Conservation (phyloP, 148 eudicot species). For the Fallopia convolvulus region DNA sequence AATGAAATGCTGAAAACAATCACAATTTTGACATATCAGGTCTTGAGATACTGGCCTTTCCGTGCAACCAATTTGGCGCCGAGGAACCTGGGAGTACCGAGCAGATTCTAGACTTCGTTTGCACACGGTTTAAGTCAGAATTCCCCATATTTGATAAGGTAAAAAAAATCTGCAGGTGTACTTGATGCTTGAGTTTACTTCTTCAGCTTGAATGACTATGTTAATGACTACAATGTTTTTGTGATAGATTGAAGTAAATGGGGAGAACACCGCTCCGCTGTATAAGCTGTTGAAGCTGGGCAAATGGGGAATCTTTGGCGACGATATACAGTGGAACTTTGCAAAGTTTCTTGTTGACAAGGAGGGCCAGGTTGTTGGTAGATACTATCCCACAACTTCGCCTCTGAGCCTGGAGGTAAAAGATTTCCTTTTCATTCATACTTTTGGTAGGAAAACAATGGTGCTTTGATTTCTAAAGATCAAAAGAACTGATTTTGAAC, state of each 20-base stretch:
- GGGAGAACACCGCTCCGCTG: conserved; percentile 46
- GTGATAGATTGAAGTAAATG: conserved; percentile 57
- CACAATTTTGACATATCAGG: conserved; percentile 23
- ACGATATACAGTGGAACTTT: conserved; percentile 74
- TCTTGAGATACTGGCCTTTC: conserved; percentile 64
- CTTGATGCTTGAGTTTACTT: background rate
- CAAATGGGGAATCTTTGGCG: conserved; percentile 60
- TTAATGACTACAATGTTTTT: background rate
- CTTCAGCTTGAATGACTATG: background rate
- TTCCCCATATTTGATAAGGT: conserved; percentile 75
- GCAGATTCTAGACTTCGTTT: conserved; percentile 50
- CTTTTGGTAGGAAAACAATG: background rate
- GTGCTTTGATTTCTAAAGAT: background rate
- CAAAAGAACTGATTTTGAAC: background rate
- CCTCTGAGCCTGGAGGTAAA: conserved; percentile 67
- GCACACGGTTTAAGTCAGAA: conserved; percentile 55
- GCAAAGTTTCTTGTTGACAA: conserved; percentile 61
- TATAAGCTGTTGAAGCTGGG: conserved; percentile 55
- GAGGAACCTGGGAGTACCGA: conserved; percentile 65
- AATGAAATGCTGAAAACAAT: background rate
- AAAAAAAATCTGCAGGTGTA: background rate
- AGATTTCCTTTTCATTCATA: background rate
- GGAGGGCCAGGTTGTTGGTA: conserved; percentile 43
- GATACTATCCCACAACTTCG: conserved; percentile 70
- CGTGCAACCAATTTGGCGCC: conserved; percentile 72